These are phyloP conservation scores for Naganishia liquefaciens DNA, from an alignment of 1,284 basidiomycete species.

Conservation along the genomic window DNA sequence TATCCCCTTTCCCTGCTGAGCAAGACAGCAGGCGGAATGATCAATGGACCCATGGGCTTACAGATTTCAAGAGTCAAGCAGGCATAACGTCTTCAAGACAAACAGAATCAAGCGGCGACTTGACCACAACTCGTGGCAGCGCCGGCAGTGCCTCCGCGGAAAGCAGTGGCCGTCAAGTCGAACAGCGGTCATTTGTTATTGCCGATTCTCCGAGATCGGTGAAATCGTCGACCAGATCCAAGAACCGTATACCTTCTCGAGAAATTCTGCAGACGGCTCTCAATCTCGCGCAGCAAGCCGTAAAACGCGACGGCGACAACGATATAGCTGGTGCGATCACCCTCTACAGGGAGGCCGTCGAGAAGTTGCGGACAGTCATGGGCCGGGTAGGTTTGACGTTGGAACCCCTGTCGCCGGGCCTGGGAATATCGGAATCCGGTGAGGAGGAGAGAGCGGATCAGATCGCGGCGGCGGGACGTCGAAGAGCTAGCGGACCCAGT, in stretches of 20 bases:
- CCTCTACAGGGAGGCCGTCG: conserved; percentile 52
- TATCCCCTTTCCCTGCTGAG: too few relatives aligned
- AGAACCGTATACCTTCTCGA: conserved; percentile 46
- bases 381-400: conserved; percentile 50
- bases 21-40: too few relatives aligned
- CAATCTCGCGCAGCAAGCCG: conserved; percentile 53
- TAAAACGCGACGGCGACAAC: conserved; percentile 54
- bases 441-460: conserved; percentile 32
- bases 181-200: too few relatives aligned
- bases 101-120: too few relatives aligned
- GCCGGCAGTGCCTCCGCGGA: too few relatives aligned
- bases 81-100: too few relatives aligned
- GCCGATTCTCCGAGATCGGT: not conserved
- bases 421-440: conserved; percentile 28
- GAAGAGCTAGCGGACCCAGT: conserved; percentile 16
- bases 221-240: conserved; percentile 25
- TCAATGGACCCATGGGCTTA: too few relatives aligned
- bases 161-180: too few relatives aligned
- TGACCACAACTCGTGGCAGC: too few relatives aligned
- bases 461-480: conserved; percentile 5
- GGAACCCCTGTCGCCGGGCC: conserved; percentile 18
- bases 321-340: conserved; percentile 51
- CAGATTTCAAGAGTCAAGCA: too few relatives aligned
- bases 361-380: conserved; percentile 51
- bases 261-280: conserved; percentile 52